Base-by-base conservation (phyloP, 2,329 filamentous ascomycete species). In the Fusarium chuoi region DNA sequence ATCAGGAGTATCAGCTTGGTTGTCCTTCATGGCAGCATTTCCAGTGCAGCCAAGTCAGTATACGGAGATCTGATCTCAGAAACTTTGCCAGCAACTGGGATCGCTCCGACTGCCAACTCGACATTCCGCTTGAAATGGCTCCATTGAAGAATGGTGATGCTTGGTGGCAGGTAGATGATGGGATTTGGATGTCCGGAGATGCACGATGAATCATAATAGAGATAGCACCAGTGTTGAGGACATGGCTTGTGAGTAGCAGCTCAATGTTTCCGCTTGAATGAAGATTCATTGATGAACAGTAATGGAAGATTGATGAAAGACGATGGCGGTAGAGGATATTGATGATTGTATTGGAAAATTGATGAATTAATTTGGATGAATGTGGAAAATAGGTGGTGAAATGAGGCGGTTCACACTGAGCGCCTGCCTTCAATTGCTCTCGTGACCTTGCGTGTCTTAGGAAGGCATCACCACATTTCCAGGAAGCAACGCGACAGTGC, bases 91-190 rank as follows among this genome's bases (percentile, higher is more conserved):
- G 49, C 4, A 54, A 26, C 18, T 22, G 13, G 14, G 18, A 7
- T 9, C 2, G 3, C 24, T n/a, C 6, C 6, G 35, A 28, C 6
- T 18, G 24, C 4, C 10, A 10, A 10, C 6, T 28, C 4, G 35
- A n/a, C n/a, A 11, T 3, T 41, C 18, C 7, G 6, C 24, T 41
- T 41, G 11, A 8, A 26, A n/a, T n/a, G 8, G 1, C 10, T 18
- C 14, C 5, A 1, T 28, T 17, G 24, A 54, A 7, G 24, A 39
- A 4, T 7, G 7, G 14, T 4, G 35, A 39, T 26, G n/a, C 6
- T 12, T n/a, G 5, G 9, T 38, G 51, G 13, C 1, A 52, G 5
- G 17, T 4, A 17, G 24, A 28, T n/a, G 33, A 35, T 38, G 24
- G n/a, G 14, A 54, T 5, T 38, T 22, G 30, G 5, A 15, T 22